Evolutionary conservation across 1,139 yeast species (phyloP), one percentile per base, ranked within the genome.

Genomic region (Suhomyces ambrosiae): DNA sequence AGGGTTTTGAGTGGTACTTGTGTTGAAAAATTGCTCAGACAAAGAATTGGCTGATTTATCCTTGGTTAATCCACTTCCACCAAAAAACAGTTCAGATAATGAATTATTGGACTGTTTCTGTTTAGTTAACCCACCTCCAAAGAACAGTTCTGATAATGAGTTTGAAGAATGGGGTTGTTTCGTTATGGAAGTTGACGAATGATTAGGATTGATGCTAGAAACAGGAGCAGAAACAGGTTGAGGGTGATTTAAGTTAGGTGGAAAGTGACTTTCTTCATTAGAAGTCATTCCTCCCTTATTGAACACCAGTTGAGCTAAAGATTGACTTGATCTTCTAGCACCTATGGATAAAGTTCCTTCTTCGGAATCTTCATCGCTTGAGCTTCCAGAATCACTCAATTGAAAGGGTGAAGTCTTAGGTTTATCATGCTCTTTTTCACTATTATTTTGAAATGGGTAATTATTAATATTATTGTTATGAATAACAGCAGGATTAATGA

Each of bases 291-390:
- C 46, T 23, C 51, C 49, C 36, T 44, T 50, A 22, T 58, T 59
- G 50, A 68, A 68, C n/a, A 68, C 66, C 61, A 59, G 73, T 41
- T 71, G 74, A 5, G 75, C 76, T 41, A 71, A 58, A n/a, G 71
- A 64, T 45, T 70, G 76, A 52, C 74, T 67, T 7, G 75, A 68
- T 29, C 60, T 58, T 43, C 69, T 53, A 2, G 76, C 61, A 3
- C 64, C 61, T 23, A 71, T 71, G 1, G 72, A 66, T 34, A 71
- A 58, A 6, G 37, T 27, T 3, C 74, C 75, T 18, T 56, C 67
- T 32, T 63, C 71, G 3, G 49, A 54, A 12, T 43, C 48, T 9
- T 50, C 55, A 9, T 50, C 49, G 12, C 45, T 49, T 4, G 52
- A 47, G 25, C 48, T 53, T 7, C 57, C 63, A 33, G 42, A 32